These are phyloP conservation scores for Aspergillus sp. DNA, from an alignment of 2,329 filamentous ascomycete genomes.

Conservation along the genomic window DNA sequence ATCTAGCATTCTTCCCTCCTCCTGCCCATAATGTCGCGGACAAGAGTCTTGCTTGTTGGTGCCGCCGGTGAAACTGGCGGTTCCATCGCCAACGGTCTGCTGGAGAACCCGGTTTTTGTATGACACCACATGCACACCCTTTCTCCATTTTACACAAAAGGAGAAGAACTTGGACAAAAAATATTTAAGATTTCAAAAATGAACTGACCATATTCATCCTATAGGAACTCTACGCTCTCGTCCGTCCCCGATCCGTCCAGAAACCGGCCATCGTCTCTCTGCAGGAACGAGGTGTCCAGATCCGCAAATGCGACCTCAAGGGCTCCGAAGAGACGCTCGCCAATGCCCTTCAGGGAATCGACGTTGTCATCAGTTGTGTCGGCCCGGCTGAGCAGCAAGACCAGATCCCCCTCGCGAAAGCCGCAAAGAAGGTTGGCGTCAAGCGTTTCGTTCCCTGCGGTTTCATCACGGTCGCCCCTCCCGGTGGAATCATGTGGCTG, in stretches of 20 bases:
- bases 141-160: too few relatives aligned
- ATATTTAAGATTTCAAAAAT: too few relatives aligned
- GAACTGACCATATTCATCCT: constrained; percentile 5
- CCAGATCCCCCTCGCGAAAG: constrained; percentile 43
- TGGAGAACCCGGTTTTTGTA: constrained; percentile 23
- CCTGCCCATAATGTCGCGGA: constrained; percentile 26
- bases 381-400: constrained; percentile 28
- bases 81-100: constrained; percentile 32
- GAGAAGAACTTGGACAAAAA: too few relatives aligned
- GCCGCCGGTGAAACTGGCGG: constrained; percentile 36
- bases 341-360: constrained; percentile 35
- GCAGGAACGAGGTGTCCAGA: constrained; percentile 36
- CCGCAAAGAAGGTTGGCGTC: constrained; percentile 45
- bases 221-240: constrained; percentile 45
- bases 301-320: constrained; percentile 40
- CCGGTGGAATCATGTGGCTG: constrained; percentile 39
- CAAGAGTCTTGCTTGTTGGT: constrained; percentile 32
- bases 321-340: constrained; percentile 38
- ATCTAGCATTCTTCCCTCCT: not conserved
- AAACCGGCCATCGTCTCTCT: constrained; percentile 41
- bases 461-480: constrained; percentile 43
- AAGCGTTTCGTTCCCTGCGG: constrained; percentile 48
- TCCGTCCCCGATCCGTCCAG: constrained; percentile 41
- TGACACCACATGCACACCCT: not conserved
- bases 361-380: constrained; percentile 43